Conservation (phyloP, 805 yeast species). For the Suhomyces prunicola region DNA sequence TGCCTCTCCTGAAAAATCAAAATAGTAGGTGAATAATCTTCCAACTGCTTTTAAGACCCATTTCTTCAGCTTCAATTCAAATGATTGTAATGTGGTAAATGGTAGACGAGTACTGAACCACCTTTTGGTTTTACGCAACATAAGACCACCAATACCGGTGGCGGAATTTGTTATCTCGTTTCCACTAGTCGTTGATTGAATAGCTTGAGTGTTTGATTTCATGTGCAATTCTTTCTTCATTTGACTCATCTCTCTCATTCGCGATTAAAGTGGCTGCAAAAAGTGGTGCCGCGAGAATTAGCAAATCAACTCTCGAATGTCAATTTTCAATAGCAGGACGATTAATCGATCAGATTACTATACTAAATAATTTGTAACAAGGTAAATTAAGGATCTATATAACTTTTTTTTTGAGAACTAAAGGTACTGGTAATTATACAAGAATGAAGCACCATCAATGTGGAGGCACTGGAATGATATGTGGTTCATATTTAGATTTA, state of each 20-base stretch:
- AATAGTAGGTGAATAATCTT: neutral
- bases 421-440: neutral
- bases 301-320: neutral
- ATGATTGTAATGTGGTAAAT: neutral
- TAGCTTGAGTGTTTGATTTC: neutral
- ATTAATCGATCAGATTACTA: neutral
- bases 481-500: neutral
- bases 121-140: neutral
- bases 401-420: neutral
- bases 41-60: neutral
- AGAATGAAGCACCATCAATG: constrained; percentile 4
- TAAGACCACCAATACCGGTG: neutral
- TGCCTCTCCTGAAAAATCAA: neutral
- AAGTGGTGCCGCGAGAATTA: neutral
- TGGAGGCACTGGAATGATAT: neutral
- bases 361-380: neutral
- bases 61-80: neutral
- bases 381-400: neutral
- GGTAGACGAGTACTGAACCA: neutral
- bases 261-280: neutral
- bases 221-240: neutral
- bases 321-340: neutral
- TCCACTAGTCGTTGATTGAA: neutral
- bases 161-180: neutral
- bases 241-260: neutral